phyloP scores from a whole-genome alignment of 2,329 filamentous ascomycete genomes.

The Xylaria sp. region DNA sequence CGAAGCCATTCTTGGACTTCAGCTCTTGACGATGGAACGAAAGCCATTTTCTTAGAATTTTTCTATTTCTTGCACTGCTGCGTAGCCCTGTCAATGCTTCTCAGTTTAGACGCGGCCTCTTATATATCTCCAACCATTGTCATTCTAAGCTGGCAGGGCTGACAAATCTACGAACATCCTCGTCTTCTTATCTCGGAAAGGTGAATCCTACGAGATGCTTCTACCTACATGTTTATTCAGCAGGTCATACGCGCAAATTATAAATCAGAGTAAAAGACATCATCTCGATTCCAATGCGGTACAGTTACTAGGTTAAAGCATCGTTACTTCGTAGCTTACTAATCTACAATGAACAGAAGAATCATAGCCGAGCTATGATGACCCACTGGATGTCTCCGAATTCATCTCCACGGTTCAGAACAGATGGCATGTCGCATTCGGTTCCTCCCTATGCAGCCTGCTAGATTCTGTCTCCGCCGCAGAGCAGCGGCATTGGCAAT shows the following conservation, averaged over 20 bases:
- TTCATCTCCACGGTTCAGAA: background rate
- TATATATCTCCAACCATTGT: too few relatives aligned
- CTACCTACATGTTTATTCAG: background rate
- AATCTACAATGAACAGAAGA: too few relatives aligned
- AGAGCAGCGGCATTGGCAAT: background rate
- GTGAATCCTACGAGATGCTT: background rate
- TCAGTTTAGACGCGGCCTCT: too few relatives aligned
- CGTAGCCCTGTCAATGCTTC: too few relatives aligned
- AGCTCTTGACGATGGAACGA: slow-evolving; percentile 22
- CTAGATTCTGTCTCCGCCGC: background rate
- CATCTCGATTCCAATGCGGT: too few relatives aligned
- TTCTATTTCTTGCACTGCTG: background rate
- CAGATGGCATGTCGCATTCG: background rate
- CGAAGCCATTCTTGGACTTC: slow-evolving; percentile 24
- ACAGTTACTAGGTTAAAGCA: too few relatives aligned
- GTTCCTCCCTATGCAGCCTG: too few relatives aligned
- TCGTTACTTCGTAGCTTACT: too few relatives aligned
- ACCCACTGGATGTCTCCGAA: background rate
- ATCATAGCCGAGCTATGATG: too few relatives aligned
- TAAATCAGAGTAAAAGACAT: too few relatives aligned
- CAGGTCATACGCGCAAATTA: too few relatives aligned
- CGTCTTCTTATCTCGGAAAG: slow-evolving; percentile 29
- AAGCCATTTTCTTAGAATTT: slow-evolving; percentile 20
- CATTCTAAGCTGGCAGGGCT: slow-evolving; percentile 8
- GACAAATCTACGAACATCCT: slow-evolving; percentile 18